phyloP scores from a whole-genome alignment of 768 basidiomycete species.

The Dioszegia crocea region DNA sequence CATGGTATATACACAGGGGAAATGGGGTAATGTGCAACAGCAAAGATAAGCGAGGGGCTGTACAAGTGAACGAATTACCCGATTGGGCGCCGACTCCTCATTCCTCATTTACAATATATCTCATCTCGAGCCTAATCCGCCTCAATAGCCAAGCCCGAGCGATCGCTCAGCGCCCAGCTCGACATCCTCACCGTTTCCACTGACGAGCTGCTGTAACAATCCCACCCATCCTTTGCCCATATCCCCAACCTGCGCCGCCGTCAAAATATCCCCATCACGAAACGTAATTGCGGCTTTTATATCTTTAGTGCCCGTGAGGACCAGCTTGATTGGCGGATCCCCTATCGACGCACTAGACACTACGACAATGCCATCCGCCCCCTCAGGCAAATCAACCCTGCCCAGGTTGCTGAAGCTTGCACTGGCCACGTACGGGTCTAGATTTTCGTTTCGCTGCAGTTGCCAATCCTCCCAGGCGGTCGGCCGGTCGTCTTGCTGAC shows the following conservation, averaged over 20 bases:
- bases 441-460: neutral
- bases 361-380: neutral
- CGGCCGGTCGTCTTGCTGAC: neutral
- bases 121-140: too few species aligned
- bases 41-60: too few species aligned
- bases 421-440: neutral
- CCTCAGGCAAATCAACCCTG: neutral
- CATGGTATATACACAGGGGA: too few species aligned
- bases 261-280: neutral
- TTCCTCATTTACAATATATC: too few species aligned
- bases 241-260: neutral
- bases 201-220: neutral
- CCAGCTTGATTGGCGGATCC: constrained; percentile 2
- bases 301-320: neutral
- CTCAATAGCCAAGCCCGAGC: too few species aligned
- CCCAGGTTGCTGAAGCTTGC: constrained; percentile 4
- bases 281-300: neutral
- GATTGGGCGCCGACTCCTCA: too few species aligned
- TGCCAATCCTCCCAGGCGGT: constrained; percentile 6
- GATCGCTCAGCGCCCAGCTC: too few species aligned
- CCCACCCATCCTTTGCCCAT: neutral
- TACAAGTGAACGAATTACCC: neutral
- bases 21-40: too few species aligned
- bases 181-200: neutral
- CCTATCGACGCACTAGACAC: neutral